Conservation (phyloP, 306 rosid species). For the Argentina anserina region DNA sequence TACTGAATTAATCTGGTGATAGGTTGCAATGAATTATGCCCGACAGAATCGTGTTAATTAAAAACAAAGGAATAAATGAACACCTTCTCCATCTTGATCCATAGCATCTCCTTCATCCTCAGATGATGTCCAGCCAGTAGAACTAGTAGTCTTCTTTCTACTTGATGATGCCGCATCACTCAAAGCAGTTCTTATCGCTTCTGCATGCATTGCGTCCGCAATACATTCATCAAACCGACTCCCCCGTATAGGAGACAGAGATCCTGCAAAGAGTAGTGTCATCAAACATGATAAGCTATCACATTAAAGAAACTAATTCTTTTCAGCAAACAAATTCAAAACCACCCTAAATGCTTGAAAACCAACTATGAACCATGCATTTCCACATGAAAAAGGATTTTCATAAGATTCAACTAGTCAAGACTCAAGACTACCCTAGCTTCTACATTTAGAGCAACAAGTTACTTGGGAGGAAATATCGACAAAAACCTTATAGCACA, state of each 20-base stretch:
- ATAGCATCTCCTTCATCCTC: conserved; percentile 87
- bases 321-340: background rate
- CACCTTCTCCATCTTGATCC: conserved; percentile 86
- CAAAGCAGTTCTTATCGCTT: conserved; percentile 81
- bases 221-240: conserved; percentile 54
- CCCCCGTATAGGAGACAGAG: conserved; percentile 65
- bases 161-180: conserved; percentile 79
- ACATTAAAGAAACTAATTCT: background rate
- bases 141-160: conserved; percentile 31
- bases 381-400: background rate
- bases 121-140: conserved; percentile 84
- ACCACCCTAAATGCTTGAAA: background rate
- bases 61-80: conserved; percentile 7
- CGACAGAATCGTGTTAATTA: background rate
- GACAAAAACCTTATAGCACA: background rate
- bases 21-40: background rate
- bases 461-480: background rate
- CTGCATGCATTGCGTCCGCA: conserved; percentile 53
- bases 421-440: background rate
- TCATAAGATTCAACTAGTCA: background rate
- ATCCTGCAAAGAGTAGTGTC: conserved; percentile 43
- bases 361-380: background rate
- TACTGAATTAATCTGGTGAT: background rate
- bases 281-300: background rate
- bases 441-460: background rate